Conservation (phyloP, 805 yeast species). For the Wilhelminamyces savonicus region DNA sequence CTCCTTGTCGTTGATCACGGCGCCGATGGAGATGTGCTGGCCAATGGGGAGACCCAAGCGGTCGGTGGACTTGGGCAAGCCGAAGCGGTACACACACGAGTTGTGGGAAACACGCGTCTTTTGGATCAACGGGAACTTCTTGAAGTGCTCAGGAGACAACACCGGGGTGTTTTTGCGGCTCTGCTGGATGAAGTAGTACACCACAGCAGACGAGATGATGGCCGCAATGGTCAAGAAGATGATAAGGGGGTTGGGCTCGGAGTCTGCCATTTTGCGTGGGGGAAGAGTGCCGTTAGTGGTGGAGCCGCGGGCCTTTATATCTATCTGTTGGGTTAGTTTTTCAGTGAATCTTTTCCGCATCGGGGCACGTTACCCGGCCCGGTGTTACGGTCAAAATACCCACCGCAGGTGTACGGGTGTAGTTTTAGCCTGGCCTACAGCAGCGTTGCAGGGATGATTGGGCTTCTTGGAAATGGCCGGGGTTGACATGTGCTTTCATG, state of each 20-base stretch:
- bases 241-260: conserved; percentile 35
- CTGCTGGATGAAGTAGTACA: conserved; percentile 27
- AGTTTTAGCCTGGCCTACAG: too few species aligned
- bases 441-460: too few species aligned
- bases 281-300: too few species aligned
- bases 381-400: too few species aligned
- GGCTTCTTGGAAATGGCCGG: too few species aligned
- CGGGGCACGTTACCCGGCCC: too few species aligned
- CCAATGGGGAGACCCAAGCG: conserved; percentile 88
- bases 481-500: too few species aligned
- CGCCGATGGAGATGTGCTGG: conserved; percentile 82
- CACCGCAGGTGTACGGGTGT: too few species aligned
- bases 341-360: too few species aligned
- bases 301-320: too few species aligned
- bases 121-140: conserved; percentile 72
- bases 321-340: too few species aligned
- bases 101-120: conserved; percentile 75
- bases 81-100: conserved; percentile 78
- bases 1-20: conserved; percentile 71
- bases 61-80: conserved; percentile 68
- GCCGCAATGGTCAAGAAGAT: conserved; percentile 35
- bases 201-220: conserved; percentile 27
- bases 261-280: conserved; percentile 15
- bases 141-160: conserved; percentile 60
- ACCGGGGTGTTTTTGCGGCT: conserved; percentile 40